These are phyloP conservation scores for Toxicodendron radicans DNA, from an alignment of 345 rosid species.

Conservation along the genomic window DNA sequence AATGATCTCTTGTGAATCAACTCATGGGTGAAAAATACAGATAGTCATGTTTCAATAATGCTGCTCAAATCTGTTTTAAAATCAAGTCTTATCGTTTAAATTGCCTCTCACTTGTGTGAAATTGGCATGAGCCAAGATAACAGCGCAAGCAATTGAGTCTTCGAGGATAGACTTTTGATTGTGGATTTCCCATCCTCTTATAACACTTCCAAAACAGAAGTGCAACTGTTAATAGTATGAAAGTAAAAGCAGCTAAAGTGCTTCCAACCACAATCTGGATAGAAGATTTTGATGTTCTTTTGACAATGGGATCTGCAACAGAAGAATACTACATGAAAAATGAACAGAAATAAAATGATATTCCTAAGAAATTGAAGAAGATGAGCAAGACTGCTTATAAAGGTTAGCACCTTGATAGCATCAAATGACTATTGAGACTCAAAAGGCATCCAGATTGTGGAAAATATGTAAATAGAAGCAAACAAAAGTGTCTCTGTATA, in stretches of 20 bases:
- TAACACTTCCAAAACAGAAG: conserved; percentile 21
- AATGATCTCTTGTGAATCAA: conserved; percentile 10
- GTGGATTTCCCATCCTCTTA: conserved; percentile 16
- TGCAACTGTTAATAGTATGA: conserved; percentile 11
- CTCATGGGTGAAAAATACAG: conserved; percentile 7
- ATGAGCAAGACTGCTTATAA: neutral
- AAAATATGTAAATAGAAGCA: neutral
- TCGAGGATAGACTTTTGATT: conserved; percentile 1
- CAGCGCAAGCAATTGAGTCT: conserved; percentile 10
- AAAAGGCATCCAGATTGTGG: neutral
- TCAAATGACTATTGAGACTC: neutral
- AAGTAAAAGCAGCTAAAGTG: conserved; percentile 18
- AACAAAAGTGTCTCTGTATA: neutral
- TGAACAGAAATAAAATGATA: neutral
- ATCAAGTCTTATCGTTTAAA: neutral
- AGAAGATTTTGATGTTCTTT: conserved; percentile 21
- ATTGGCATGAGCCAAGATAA: conserved; percentile 10
- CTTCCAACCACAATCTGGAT: conserved; percentile 16
- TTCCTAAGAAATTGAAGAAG: neutral
- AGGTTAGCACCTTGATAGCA: neutral
- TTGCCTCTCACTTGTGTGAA: conserved; percentile 11
- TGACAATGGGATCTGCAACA: conserved; percentile 19
- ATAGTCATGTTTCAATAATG: neutral
- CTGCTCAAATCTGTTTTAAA: neutral
- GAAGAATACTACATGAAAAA: neutral